These are phyloP conservation scores for Zizania latifolia DNA, from an alignment of 176 grass and related monocot species.

Conservation along the genomic window DNA sequence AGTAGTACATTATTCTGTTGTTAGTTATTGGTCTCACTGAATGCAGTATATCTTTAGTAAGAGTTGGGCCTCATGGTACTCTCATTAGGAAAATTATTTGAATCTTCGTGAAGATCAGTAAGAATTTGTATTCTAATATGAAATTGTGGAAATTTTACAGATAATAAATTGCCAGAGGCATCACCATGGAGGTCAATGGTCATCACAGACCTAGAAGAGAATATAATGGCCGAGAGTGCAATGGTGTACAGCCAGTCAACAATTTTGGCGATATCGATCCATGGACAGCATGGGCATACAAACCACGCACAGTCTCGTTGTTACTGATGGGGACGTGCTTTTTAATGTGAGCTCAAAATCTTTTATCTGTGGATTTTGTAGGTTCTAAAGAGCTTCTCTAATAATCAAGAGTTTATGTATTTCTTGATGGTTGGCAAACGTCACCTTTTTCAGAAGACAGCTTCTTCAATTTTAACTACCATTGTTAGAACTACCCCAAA, in stretches of 20 bases:
- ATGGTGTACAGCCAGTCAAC: slow-evolving; percentile 38
- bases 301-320: slow-evolving; percentile 77
- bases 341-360: slow-evolving; percentile 62
- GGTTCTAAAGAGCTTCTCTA: background rate
- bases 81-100: background rate
- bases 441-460: background rate
- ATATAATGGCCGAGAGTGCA: slow-evolving; percentile 30
- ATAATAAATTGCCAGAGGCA: slow-evolving; percentile 10
- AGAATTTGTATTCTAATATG: slow-evolving; percentile 21
- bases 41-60: background rate
- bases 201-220: slow-evolving; percentile 43
- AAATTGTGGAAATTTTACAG: slow-evolving; percentile 20
- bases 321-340: slow-evolving; percentile 76
- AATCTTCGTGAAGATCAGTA: background rate
- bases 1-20: slow-evolving; percentile 9
- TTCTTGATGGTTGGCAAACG: background rate
- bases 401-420: background rate
- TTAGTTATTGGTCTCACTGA: background rate
- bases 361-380: background rate
- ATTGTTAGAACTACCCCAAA: background rate
- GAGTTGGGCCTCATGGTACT: background rate
- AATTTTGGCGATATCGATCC: slow-evolving; percentile 82
- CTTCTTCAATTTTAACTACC: slow-evolving; percentile 4
- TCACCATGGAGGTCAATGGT: slow-evolving; percentile 54
- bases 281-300: slow-evolving; percentile 96